Percentiles rank a stretch among this genome's conserved stretches.
Conservation (phyloP, 306 rosid genomes). For the Cotoneaster glaucophyllus region DNA sequence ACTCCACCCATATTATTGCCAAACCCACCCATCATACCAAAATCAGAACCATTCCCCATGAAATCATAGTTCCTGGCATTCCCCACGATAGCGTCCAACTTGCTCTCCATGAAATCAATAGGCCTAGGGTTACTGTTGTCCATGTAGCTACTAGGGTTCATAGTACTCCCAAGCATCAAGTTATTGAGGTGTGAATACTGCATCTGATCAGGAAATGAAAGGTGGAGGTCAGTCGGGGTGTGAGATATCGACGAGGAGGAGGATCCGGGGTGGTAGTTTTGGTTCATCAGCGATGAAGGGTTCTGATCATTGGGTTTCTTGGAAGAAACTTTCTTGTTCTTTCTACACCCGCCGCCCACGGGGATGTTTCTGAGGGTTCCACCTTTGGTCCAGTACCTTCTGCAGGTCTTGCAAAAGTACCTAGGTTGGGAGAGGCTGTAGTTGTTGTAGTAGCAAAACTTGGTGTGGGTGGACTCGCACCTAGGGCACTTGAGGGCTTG, state of each 20-base stretch:
- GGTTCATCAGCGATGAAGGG: not conserved
- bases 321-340: slow-evolving; percentile 74
- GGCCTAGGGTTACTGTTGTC: slow-evolving; percentile 37
- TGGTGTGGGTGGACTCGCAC: slow-evolving; percentile 93
- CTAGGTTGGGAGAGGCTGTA: slow-evolving; percentile 95
- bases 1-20: slow-evolving; percentile 12
- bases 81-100: slow-evolving; percentile 48
- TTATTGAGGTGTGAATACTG: slow-evolving; percentile 56
- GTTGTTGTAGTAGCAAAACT: slow-evolving; percentile 97
- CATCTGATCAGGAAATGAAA: slow-evolving; percentile 53
- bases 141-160: slow-evolving; percentile 41
- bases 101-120: slow-evolving; percentile 76
- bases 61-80: slow-evolving; percentile 45
- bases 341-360: slow-evolving; percentile 90
- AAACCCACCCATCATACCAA: slow-evolving; percentile 38
- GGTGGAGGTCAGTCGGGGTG: slow-evolving; percentile 67
- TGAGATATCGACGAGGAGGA: slow-evolving; percentile 29
- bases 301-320: slow-evolving; percentile 50
- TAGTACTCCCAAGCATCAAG: slow-evolving; percentile 36
- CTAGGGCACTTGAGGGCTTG: slow-evolving; percentile 86
- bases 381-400: slow-evolving; percentile 98
- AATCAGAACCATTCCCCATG: slow-evolving; percentile 34
- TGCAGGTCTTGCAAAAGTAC: slow-evolving; percentile 92
- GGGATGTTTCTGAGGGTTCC: slow-evolving; percentile 97
- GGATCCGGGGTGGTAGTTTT: slow-evolving; percentile 21